phyloP scores from a whole-genome alignment of 2,329 filamentous ascomycete genomes.

The Clarireedia homoeocarpa region DNA sequence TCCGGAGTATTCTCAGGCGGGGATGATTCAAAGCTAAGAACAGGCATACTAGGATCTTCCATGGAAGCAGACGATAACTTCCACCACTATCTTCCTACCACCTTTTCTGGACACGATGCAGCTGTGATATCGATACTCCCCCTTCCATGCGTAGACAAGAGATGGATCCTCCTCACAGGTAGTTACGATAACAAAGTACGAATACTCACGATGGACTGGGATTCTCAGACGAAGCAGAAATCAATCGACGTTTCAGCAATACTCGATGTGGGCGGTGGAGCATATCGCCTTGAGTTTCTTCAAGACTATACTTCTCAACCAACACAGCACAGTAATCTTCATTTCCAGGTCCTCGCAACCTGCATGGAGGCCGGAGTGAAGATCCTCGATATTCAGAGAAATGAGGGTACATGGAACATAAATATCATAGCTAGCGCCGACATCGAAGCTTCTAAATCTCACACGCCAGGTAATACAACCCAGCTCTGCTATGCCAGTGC shows the following conservation, averaged over 20 bases:
- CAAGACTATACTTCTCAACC: conserved; percentile 13
- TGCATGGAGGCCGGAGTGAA: conserved; percentile 88
- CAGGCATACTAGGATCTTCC: background rate
- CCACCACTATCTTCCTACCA: conserved; percentile 1
- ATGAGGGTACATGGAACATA: conserved; percentile 47
- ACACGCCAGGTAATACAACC: conserved; percentile 58
- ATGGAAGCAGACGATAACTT: background rate
- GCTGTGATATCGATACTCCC: conserved; percentile 85
- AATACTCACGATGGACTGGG: conserved; percentile 43
- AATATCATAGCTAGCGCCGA: conserved; percentile 37
- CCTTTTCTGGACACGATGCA: conserved; percentile 57
- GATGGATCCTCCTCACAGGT: conserved; percentile 65
- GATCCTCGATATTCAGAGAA: conserved; percentile 44
- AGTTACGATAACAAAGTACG: conserved; percentile 86
- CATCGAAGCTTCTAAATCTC: background rate
- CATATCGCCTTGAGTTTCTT: conserved; percentile 75
- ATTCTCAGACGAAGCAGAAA: conserved; percentile 32
- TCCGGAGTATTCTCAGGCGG: conserved; percentile 43
- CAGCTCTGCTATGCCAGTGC: conserved; percentile 93
- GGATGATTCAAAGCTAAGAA: conserved; percentile 47
- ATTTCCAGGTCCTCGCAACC: conserved; percentile 61
- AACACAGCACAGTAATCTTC: conserved; percentile 14
- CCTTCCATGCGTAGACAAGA: conserved; percentile 38
- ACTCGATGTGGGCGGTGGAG: conserved; percentile 65
- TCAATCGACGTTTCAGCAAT: background rate